Conservation (phyloP, 225 moss, liverwort and hornwort species). For the Polytrichum formosum region DNA sequence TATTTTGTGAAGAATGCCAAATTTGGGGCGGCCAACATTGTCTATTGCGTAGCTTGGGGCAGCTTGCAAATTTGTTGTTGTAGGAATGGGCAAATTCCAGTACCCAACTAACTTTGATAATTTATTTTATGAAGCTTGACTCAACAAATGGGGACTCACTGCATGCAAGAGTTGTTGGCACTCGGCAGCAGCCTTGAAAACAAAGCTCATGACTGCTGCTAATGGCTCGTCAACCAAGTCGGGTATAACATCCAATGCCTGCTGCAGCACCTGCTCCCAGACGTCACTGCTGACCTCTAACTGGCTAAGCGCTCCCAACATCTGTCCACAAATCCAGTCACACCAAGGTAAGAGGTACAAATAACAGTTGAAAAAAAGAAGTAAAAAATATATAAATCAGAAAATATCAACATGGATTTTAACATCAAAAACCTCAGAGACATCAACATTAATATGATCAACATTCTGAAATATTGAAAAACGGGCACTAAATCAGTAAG, state of each 20-base stretch:
- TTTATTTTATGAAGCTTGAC: background rate
- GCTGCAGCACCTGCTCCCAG: conserved; percentile 97
- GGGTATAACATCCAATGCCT: conserved; percentile 84
- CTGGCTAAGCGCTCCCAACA: conserved; percentile 98
- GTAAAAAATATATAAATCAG: too few relatives aligned
- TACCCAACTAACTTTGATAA: too few relatives aligned
- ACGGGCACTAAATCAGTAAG: background rate
- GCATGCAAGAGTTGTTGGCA: conserved; percentile 89
- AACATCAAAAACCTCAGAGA: too few relatives aligned
- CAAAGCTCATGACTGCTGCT: conserved; percentile 91
- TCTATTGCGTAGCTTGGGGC: too few relatives aligned
- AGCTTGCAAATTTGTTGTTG: too few relatives aligned
- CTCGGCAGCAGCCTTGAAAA: conserved; percentile 96
- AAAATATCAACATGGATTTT: too few relatives aligned
- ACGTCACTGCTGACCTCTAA: conserved; percentile 93
- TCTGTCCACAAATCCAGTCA: conserved; percentile 41
- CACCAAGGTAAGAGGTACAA: background rate
- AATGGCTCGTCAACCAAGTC: conserved; percentile 95
- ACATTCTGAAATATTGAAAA: too few relatives aligned
- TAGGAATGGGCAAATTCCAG: too few relatives aligned
- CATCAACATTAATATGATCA: too few relatives aligned
- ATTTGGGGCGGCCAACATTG: too few relatives aligned
- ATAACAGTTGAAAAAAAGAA: too few relatives aligned
- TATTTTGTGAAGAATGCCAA: too few relatives aligned
- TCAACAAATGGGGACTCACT: conserved; percentile 30